phyloP scores from a whole-genome alignment of 2,329 filamentous ascomycete genomes.

The Conoideocrella luteorostrata region DNA sequence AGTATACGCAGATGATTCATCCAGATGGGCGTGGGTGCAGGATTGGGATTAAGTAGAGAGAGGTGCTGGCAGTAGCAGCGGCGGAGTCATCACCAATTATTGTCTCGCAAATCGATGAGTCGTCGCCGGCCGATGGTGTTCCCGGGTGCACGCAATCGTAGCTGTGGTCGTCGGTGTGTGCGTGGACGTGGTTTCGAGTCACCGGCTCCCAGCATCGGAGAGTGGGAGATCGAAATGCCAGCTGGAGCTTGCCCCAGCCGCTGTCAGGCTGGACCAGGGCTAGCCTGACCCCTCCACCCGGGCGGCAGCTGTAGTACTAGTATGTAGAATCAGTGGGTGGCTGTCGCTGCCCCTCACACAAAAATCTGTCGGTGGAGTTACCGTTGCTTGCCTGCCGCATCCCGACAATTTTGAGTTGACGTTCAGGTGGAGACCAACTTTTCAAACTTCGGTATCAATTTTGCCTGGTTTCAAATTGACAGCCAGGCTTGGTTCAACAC shows the following conservation, averaged over 20 bases:
- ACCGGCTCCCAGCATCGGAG: too few species aligned
- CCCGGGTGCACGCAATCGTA: background rate
- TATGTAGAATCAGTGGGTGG: too few species aligned
- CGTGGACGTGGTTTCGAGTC: background rate
- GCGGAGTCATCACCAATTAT: conserved; percentile 11
- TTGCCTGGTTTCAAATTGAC: background rate
- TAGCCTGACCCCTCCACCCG: too few species aligned
- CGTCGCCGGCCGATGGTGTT: background rate
- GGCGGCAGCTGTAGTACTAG: too few species aligned
- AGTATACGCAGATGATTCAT: conserved; percentile 30
- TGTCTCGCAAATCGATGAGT: background rate
- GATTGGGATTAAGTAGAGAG: conserved; percentile 7
- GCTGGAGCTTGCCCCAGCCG: too few species aligned
- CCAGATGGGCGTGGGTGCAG: conserved; percentile 16
- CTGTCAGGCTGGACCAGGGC: too few species aligned
- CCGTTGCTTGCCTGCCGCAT: too few species aligned
- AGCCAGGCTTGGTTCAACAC: background rate
- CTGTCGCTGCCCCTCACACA: too few species aligned
- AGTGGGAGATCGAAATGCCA: too few species aligned
- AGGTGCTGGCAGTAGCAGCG: conserved; percentile 13
- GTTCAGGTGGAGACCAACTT: background rate
- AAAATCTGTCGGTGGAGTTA: too few species aligned
- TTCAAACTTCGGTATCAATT: background rate
- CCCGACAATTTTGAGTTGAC: too few species aligned
- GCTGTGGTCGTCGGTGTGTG: background rate